A percentile compares a stretch with the other conserved stretches of the same genome.
Conservation (phyloP, 495 filamentous ascomycete species). For the Penicillium bialowiezense region DNA sequence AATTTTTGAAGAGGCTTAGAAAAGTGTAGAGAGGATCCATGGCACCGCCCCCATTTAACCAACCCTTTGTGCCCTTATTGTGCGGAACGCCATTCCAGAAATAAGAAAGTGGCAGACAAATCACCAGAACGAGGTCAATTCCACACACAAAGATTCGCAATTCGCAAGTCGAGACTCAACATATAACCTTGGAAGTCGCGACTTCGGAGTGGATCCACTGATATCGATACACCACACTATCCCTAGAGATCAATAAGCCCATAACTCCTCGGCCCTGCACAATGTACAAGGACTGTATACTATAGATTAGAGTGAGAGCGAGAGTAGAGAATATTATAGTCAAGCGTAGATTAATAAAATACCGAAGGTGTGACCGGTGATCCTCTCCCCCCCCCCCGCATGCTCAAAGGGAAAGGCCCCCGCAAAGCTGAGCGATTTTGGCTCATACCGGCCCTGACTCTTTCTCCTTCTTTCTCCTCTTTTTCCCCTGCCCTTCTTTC, state of each 20-base stretch:
- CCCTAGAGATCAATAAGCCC: neutral
- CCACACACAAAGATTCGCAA: slow-evolving; percentile 1
- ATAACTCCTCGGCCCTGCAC: too few relatives aligned
- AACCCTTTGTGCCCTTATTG: neutral
- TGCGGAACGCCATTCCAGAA: slow-evolving; percentile 9
- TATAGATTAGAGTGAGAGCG: too few relatives aligned
- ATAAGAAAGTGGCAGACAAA: too few relatives aligned
- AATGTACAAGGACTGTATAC: too few relatives aligned
- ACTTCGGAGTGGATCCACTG: slow-evolving; percentile 23
- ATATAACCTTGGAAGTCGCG: neutral
- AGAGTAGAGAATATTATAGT: too few relatives aligned
- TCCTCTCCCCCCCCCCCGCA: slow-evolving; percentile 22
- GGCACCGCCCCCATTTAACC: neutral
- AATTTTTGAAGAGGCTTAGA: too few relatives aligned
- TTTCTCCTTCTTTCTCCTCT: slow-evolving; percentile 21
- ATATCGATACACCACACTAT: slow-evolving; percentile 9
- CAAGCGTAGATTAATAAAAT: slow-evolving; percentile 1
- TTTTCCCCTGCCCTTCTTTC: slow-evolving; percentile 20
- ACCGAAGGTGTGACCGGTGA: slow-evolving; percentile 18
- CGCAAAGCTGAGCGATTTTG: slow-evolving; percentile 35
- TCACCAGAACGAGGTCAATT: too few relatives aligned
- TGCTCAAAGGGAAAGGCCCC: slow-evolving; percentile 34
- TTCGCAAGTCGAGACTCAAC: too few relatives aligned
- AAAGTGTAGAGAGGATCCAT: too few relatives aligned
- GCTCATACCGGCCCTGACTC: slow-evolving; percentile 25